phyloP scores from a whole-genome alignment of 2,329 filamentous ascomycete species.

The Talaromyces sp. region DNA sequence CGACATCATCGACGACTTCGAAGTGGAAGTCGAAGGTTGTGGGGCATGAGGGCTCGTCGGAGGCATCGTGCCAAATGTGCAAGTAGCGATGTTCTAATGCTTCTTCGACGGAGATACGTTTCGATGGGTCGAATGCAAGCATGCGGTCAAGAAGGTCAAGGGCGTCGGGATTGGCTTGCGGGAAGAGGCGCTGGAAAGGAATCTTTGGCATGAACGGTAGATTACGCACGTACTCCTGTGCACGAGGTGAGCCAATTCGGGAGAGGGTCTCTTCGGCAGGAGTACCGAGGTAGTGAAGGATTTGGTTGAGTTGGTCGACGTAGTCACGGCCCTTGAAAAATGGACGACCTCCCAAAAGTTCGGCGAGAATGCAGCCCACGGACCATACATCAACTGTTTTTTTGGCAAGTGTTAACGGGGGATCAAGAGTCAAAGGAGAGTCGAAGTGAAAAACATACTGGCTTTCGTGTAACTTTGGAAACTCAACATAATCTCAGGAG shows the following conservation, averaged over 20 bases:
- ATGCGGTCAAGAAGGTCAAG: slow-evolving; percentile 93
- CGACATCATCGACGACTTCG: slow-evolving; percentile 92
- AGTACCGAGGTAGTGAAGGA: slow-evolving; percentile 93
- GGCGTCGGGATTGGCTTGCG: slow-evolving; percentile 90
- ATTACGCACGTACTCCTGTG: slow-evolving; percentile 97
- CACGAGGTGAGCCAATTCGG: slow-evolving; percentile 89
- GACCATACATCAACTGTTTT: slow-evolving; percentile 93
- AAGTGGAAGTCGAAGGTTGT: slow-evolving; percentile 98
- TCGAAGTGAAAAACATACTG: slow-evolving; percentile 63
- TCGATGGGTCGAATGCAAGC: slow-evolving; percentile 93
- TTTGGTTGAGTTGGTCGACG: slow-evolving; percentile 98
- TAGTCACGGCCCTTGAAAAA: slow-evolving; percentile 99
- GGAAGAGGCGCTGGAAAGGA: slow-evolving; percentile 81
- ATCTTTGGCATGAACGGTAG: slow-evolving; percentile 92
- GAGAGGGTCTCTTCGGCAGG: slow-evolving; percentile 91
- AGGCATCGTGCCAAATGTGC: slow-evolving; percentile 96
- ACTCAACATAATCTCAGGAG: slow-evolving; percentile 98
- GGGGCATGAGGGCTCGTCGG: slow-evolving; percentile 89
- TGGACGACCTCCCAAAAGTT: slow-evolving; percentile 88
- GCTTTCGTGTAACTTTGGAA: slow-evolving; percentile 99
- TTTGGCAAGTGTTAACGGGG: slow-evolving; percentile 16
- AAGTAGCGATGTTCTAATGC: slow-evolving; percentile 95
- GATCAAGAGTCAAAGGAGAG: background rate
- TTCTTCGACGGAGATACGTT: slow-evolving; percentile 88
- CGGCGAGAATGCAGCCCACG: slow-evolving; percentile 93